Evolutionary conservation across 2,329 filamentous ascomycete species (phyloP).

Genomic region (Blastomyces parvus): DNA sequence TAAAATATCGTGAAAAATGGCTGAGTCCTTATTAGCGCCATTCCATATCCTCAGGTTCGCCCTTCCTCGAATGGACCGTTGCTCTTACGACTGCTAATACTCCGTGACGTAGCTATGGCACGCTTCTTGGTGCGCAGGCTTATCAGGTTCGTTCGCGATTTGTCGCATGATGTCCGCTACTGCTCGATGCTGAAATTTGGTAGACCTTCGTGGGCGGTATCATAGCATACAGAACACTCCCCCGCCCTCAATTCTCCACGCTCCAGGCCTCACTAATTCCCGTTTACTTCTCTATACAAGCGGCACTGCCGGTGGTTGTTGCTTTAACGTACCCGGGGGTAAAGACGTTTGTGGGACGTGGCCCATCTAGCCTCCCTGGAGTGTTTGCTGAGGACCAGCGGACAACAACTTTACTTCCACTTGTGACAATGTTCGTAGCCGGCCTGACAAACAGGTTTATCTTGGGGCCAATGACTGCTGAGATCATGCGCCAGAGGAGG

Average conservation of each 20-base stretch:
- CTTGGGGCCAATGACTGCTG: conserved; percentile 65
- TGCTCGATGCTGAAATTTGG: not conserved
- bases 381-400: conserved; percentile 53
- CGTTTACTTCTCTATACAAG: conserved; percentile 79
- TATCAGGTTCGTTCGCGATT: conserved; percentile 57
- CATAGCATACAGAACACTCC: conserved; percentile 65
- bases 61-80: not conserved
- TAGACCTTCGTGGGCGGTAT: conserved; percentile 67
- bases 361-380: conserved; percentile 42
- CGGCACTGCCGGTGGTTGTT: conserved; percentile 60
- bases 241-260: conserved; percentile 68
- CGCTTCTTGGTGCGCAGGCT: conserved; percentile 73
- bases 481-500: conserved; percentile 64
- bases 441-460: conserved; percentile 61
- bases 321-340: conserved; percentile 72
- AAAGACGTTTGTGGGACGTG: conserved; percentile 25
- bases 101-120: conserved; percentile 59
- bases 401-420: conserved; percentile 56
- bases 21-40: conserved; percentile 13
- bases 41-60: conserved; percentile 18
- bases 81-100: conserved; percentile 9
- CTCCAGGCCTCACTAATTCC: conserved; percentile 70
- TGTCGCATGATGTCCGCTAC: not conserved
- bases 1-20: conserved; percentile 8
- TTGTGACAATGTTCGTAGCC: conserved; percentile 60